These are phyloP conservation scores for Alternaria brassicicola DNA, from an alignment of 2,329 filamentous ascomycete genomes.

Conservation along the genomic window DNA sequence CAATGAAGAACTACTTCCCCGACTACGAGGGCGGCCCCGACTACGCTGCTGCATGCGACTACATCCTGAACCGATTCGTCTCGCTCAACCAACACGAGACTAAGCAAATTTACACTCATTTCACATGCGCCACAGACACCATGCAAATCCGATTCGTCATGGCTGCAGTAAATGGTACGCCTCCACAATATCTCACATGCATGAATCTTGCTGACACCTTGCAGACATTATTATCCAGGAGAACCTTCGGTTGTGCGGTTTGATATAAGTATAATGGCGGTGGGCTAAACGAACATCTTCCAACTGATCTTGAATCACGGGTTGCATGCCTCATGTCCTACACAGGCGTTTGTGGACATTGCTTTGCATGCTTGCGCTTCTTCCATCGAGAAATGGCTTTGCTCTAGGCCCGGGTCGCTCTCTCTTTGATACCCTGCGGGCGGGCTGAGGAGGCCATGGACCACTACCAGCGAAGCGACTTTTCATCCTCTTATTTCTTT, in stretches of 20 bases:
- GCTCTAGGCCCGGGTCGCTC: slow-evolving; percentile 38
- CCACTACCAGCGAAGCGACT: slow-evolving; percentile 29
- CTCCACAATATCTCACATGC: neutral
- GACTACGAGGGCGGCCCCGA: slow-evolving; percentile 88
- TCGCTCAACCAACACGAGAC: slow-evolving; percentile 98
- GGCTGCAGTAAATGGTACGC: slow-evolving; percentile 95
- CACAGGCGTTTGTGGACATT: slow-evolving; percentile 48
- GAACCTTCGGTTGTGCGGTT: slow-evolving; percentile 93
- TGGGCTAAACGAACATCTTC: slow-evolving; percentile 36
- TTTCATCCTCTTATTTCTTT: slow-evolving; percentile 18
- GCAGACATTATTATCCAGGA: slow-evolving; percentile 99
- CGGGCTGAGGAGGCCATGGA: slow-evolving; percentile 26
- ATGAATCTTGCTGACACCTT: slow-evolving; percentile 50
- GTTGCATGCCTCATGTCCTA: slow-evolving; percentile 47
- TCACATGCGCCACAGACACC: slow-evolving; percentile 97
- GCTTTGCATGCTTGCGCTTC: slow-evolving; percentile 26
- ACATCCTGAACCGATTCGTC: slow-evolving; percentile 98
- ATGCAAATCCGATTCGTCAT: slow-evolving; percentile 99
- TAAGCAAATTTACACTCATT: slow-evolving; percentile 99
- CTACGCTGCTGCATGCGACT: slow-evolving; percentile 94
- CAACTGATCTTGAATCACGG: slow-evolving; percentile 43
- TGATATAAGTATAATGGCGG: slow-evolving; percentile 71
- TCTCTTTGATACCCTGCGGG: slow-evolving; percentile 46
- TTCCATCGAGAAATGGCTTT: slow-evolving; percentile 39
- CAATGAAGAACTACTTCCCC: slow-evolving; percentile 78